phyloP scores from a whole-genome alignment of 1,284 basidiomycete species.

The Trametes polyzona region DNA sequence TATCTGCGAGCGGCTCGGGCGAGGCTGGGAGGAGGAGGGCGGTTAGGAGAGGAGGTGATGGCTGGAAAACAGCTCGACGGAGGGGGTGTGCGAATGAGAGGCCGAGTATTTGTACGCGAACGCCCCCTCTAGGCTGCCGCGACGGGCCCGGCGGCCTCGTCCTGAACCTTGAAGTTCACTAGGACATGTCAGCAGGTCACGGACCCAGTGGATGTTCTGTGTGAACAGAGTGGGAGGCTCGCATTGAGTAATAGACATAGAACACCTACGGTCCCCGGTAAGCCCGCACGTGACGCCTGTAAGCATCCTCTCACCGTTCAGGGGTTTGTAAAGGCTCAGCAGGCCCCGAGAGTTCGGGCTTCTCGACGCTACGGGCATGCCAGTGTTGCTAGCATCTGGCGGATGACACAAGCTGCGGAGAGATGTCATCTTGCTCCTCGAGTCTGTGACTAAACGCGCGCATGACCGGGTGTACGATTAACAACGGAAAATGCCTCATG shows the following conservation, averaged over 20 bases:
- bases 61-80: conserved; percentile 19
- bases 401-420: conserved; percentile 1
- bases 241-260: conserved; percentile 29
- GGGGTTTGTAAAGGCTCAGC: conserved; percentile 25
- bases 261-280: conserved; percentile 8
- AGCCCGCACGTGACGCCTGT: conserved; percentile 27
- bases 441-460: neutral
- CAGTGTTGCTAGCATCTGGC: conserved; percentile 1
- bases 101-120: conserved; percentile 29
- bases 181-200: conserved; percentile 29
- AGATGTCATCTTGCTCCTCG: neutral
- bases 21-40: neutral
- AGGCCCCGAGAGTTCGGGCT: conserved; percentile 13
- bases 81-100: conserved; percentile 21
- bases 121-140: conserved; percentile 1
- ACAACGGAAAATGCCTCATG: neutral
- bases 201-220: conserved; percentile 17
- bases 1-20: conserved; percentile 34
- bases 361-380: conserved; percentile 7
- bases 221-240: conserved; percentile 11
- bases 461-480: neutral
- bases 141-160: conserved; percentile 22
- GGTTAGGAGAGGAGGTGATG: conserved; percentile 15
- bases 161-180: neutral
- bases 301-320: conserved; percentile 28